Percentiles rank a stretch among this genome's conserved stretches.
Conservation (phyloP, 345 rosid genomes). For the Salix suchowensis region DNA sequence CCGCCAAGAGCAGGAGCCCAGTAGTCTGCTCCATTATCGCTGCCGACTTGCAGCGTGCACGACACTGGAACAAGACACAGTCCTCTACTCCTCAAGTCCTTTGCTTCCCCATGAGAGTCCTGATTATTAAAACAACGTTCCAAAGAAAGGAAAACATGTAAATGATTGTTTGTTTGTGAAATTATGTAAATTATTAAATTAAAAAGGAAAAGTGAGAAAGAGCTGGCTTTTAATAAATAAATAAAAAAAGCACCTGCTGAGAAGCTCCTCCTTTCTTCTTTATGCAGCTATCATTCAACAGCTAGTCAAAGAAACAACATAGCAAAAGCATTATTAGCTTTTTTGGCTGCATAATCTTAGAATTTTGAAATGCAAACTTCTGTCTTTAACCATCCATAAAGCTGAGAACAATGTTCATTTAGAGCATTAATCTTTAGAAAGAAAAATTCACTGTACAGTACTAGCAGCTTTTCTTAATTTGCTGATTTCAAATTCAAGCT, state of each 20-base stretch:
- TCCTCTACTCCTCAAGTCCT: constrained; percentile 27
- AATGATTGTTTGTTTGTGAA: background rate
- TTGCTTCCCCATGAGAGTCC: constrained; percentile 9
- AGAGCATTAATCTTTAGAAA: constrained; percentile 16
- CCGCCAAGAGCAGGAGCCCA: constrained; percentile 30
- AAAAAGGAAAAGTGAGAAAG: background rate
- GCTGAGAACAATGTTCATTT: constrained; percentile 42
- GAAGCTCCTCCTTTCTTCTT: constrained; percentile 55
- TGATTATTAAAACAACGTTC: background rate
- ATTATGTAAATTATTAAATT: background rate
- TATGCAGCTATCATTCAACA: constrained; percentile 56
- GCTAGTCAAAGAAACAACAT: constrained; percentile 34
- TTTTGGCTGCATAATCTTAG: background rate
- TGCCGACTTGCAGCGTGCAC: constrained; percentile 25
- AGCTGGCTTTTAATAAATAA: background rate
- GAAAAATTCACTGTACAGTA: constrained; percentile 16
- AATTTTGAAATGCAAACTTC: constrained; percentile 3
- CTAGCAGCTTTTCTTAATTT: background rate
- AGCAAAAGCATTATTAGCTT: constrained; percentile 5
- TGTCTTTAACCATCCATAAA: constrained; percentile 27
- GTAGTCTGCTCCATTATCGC: constrained; percentile 27
- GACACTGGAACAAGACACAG: constrained; percentile 26
- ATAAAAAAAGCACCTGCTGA: constrained; percentile 28
- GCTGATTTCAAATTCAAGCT: background rate
- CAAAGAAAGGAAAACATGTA: background rate